Base-by-base conservation (phyloP, 1,284 basidiomycete species). In the Ustilago sp. region DNA sequence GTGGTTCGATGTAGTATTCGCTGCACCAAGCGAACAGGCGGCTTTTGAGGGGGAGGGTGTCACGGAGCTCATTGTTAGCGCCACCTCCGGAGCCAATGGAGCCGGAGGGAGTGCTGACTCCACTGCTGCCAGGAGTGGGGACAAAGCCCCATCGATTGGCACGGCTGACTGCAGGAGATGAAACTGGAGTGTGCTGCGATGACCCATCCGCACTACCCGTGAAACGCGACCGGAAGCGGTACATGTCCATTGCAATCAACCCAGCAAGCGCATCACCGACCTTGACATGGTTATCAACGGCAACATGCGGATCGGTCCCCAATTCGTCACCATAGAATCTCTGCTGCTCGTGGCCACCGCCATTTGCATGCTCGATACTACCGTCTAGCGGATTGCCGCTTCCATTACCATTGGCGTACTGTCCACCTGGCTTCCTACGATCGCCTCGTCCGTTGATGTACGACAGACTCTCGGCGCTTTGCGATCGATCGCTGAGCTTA, bases 1-100 rank as follows among this genome's bases (percentile, higher is more conserved):
- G 96, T 4, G 96, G 95, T 87, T 98, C 95, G 74, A 93, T 95
- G 88, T 98, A 99, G 86, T 98, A 98, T 85, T 98, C 95, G 82
- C 92, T 91, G 70, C 94, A 95, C 94, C 94, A 98, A 83, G 97
- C 95, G 85, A 93, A 99, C 86, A 94, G 95, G 2, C 91, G 90
- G 82, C 93, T 95, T 87, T 94, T 94, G 80, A 99, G 87, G 0
- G 96, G 96, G 68, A 99, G 87, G 2, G 88, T 87, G 79, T 89
- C 88, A 28, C 68, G 63, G 13, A 81, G 63, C 23, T 65, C 68
- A 36, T 62, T 70, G 32, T 59, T 54, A 11, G 53, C 57, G 3
- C 64, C 51, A 23, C 62, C 53, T 28, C 34, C 59, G 3, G 64
- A 71, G 12, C 63, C 68, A 39, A 71, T 43, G 28, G 73, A 75